Percentiles rank a stretch among this genome's conserved stretches.
phyloP scores from a whole-genome alignment of 306 rosid species.

The Trifolium repens region DNA sequence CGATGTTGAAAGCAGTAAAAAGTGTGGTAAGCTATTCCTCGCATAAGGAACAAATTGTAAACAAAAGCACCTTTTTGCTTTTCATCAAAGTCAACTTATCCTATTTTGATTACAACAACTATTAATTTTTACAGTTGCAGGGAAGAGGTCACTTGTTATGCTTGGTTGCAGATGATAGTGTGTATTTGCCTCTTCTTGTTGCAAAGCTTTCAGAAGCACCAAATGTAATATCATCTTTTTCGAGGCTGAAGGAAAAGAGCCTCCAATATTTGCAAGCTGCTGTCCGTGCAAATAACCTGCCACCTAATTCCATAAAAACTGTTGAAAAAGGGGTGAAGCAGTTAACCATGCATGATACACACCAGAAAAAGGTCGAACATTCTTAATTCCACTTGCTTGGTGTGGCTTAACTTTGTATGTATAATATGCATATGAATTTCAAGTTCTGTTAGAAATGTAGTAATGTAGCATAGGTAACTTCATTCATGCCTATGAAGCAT shows the following conservation, averaged over 20 bases:
- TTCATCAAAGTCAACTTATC: slow-evolving; percentile 26
- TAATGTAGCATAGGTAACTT: neutral
- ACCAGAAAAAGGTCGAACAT: slow-evolving; percentile 66
- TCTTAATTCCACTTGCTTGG: slow-evolving; percentile 29
- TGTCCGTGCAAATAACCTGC: slow-evolving; percentile 62
- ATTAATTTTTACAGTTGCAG: slow-evolving; percentile 61
- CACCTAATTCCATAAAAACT: slow-evolving; percentile 65
- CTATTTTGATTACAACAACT: slow-evolving; percentile 41
- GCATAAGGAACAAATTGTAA: slow-evolving; percentile 20
- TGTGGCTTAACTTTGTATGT: neutral
- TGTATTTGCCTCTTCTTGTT: slow-evolving; percentile 71
- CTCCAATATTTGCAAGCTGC: slow-evolving; percentile 70
- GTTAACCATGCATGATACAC: slow-evolving; percentile 58
- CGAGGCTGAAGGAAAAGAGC: slow-evolving; percentile 74
- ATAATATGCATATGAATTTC: slow-evolving; percentile 7
- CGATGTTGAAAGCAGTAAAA: slow-evolving; percentile 59
- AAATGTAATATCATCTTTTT: slow-evolving; percentile 66
- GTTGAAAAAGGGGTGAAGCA: slow-evolving; percentile 59
- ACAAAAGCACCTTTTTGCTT: slow-evolving; percentile 28
- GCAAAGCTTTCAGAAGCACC: slow-evolving; percentile 62
- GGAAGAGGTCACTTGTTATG: slow-evolving; percentile 64
- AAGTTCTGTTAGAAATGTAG: slow-evolving; percentile 11
- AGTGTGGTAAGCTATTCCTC: slow-evolving; percentile 50
- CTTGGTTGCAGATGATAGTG: slow-evolving; percentile 82
- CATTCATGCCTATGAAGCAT: slow-evolving; percentile 17